Conservation (phyloP, 1,284 basidiomycete species). For the Trametes hirsuta region DNA sequence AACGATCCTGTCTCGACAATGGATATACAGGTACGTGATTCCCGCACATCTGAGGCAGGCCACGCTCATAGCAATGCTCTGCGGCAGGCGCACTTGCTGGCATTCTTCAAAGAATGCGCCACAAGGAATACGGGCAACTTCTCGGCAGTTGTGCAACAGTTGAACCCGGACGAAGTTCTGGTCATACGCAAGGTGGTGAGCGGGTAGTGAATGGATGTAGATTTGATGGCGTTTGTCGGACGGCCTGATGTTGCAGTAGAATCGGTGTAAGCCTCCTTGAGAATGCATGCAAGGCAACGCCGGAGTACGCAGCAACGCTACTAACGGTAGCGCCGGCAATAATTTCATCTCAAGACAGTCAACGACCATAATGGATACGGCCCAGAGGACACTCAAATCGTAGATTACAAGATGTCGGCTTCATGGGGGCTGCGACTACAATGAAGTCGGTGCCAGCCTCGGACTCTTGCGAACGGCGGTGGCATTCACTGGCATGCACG, state of each 20-base stretch:
- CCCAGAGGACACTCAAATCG: too few relatives aligned
- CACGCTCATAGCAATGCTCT: not conserved
- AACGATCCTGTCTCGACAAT: constrained; percentile 88
- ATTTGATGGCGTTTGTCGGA: not conserved
- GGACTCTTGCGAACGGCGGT: too few relatives aligned
- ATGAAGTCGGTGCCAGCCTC: too few relatives aligned
- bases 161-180: constrained; percentile 70
- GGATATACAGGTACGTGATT: constrained; percentile 76
- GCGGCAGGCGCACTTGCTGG: constrained; percentile 56
- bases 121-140: constrained; percentile 69
- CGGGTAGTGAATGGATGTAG: constrained; percentile 24
- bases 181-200: constrained; percentile 63
- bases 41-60: constrained; percentile 11
- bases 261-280: not conserved
- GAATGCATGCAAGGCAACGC: too few relatives aligned
- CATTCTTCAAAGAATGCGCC: constrained; percentile 75
- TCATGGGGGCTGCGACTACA: too few relatives aligned
- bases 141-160: constrained; percentile 61
- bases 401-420: too few relatives aligned
- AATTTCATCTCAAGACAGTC: too few relatives aligned
- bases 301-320: too few relatives aligned
- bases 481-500: too few relatives aligned
- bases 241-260: not conserved
- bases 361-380: too few relatives aligned
- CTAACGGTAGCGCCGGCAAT: too few relatives aligned